Base-by-base conservation (phyloP, 352 stramenopile species). In the Phytophthora pisi region DNA sequence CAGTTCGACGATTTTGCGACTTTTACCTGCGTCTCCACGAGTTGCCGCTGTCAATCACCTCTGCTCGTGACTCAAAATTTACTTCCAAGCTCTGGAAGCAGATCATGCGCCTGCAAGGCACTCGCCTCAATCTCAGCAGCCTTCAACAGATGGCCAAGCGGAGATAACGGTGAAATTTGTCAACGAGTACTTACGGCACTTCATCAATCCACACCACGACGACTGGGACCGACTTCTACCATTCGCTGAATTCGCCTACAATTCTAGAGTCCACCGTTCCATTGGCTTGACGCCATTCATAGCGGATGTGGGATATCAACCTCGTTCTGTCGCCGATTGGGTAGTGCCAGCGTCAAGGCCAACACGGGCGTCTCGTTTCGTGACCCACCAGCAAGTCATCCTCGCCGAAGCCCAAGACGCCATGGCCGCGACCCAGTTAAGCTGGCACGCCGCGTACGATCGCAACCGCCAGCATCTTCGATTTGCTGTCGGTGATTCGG, bases 201-300 rank as follows among this genome's bases (percentile, higher is more conserved):
- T 63, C 10, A 34, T 63, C n/a, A 42, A 56, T 13, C 50, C 28
- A 20, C 28, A 45, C n/a, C 50, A 56, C 20, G 15, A 23, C 8
- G 20, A 51, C 10, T 40, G 38, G 4, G 23, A 51, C 23, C 18
- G 51, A 15, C 28, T 56, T 43, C 28, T 56, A 0, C 50, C 28
- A 2, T 11, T 43, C 36, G 36, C 36, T 16, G 36, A 43, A n/a
- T 38, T 49, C 15, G 42, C 42, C 15, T 24, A 49, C 43, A 49
- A 49, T 10, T 49, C 18, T 9, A 0, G 42, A 11, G 15, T 24
- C 4, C 16, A 49, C 16, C 0, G 4, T 5, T 49, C 42, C 5
- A 68, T 50, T 8, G 47, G 53, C 7, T 62, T 73, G 54, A 64
- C 66, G 26, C 59, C 53, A 23, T 73, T 73, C 16, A 38, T 63